Percentiles rank a stretch among this genome's conserved stretches.
These are phyloP conservation scores for Penicillium riverlandense DNA, from an alignment of 495 filamentous ascomycete species.

Conservation along the genomic window DNA sequence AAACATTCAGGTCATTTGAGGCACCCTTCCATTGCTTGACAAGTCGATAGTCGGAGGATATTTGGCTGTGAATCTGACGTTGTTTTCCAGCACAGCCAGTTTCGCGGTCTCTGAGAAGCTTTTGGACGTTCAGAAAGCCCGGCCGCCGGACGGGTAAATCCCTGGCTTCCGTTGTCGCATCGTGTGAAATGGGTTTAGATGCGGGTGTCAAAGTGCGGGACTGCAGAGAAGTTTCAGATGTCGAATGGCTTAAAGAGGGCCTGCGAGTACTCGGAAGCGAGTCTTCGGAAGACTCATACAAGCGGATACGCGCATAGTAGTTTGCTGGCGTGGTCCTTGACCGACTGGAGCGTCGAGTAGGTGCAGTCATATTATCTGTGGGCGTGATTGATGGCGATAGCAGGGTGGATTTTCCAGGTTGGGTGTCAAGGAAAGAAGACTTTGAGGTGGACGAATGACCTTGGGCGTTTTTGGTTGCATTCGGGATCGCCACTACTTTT, in stretches of 20 bases:
- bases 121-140: neutral
- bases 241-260: no score
- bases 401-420: neutral
- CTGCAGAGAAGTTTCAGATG: neutral
- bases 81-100: conserved; percentile 6
- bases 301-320: conserved; percentile 12
- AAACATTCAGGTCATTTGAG: conserved; percentile 41
- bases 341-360: conserved; percentile 17
- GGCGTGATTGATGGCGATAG: neutral
- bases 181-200: neutral
- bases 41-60: conserved; percentile 19
- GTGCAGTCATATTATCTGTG: neutral
- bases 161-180: no score
- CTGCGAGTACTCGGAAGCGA: no score
- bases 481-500: no score
- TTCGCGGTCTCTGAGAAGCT: conserved; percentile 21
- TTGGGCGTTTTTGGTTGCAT: no score
- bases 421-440: neutral
- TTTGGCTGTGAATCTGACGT: conserved; percentile 8
- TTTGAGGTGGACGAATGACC: neutral
- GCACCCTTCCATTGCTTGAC: conserved; percentile 44
- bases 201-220: neutral
- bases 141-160: no score
- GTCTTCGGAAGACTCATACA: no score
- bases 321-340: conserved; percentile 14